A percentile compares a stretch with the other conserved stretches of the same genome.
Evolutionary conservation across 2,329 filamentous ascomycete genomes (phyloP).

Genomic region (Pseudogymnoascus sp.): DNA sequence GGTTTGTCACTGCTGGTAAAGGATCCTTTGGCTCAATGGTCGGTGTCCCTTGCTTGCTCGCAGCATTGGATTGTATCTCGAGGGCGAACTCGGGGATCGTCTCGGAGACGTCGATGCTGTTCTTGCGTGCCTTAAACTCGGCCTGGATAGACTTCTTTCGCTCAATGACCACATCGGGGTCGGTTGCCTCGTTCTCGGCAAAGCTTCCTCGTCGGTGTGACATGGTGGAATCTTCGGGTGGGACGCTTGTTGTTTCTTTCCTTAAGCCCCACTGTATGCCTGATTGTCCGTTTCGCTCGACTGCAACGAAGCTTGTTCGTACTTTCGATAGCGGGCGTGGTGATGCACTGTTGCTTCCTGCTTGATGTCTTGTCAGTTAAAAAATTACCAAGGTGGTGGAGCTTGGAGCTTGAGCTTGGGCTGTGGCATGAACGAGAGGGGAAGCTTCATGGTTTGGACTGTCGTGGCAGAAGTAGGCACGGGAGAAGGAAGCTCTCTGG

Average conservation of each 20-base stretch:
- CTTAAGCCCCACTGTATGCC: conserved; percentile 36
- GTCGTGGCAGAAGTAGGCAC: background rate
- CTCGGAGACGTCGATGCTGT: conserved; percentile 20
- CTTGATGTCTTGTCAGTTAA: background rate
- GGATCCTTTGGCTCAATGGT: conserved; percentile 16
- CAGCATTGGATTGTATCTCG: conserved; percentile 17
- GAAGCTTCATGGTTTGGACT: background rate
- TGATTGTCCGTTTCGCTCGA: conserved; percentile 46
- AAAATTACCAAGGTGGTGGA: background rate
- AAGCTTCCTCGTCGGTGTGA: conserved; percentile 25
- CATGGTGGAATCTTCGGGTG: conserved; percentile 23
- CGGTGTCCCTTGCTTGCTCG: conserved; percentile 7
- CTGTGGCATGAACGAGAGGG: background rate
- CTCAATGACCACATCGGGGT: conserved; percentile 20
- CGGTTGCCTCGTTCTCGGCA: conserved; percentile 23
- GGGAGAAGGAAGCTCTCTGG: background rate
- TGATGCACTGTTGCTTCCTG: conserved; percentile 33
- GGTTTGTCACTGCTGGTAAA: conserved; percentile 12
- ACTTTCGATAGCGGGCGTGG: conserved; percentile 67
- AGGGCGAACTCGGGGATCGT: conserved; percentile 25
- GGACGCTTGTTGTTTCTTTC: conserved; percentile 25
- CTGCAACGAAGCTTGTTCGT: conserved; percentile 65
- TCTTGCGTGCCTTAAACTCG: conserved; percentile 23
- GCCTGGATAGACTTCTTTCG: conserved; percentile 22
- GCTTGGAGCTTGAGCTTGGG: background rate